Percentiles rank a stretch among this genome's conserved stretches.
Evolutionary conservation across 371 early-diverging fungal genomes (phyloP).

Genomic region (Circinella umbellata): DNA sequence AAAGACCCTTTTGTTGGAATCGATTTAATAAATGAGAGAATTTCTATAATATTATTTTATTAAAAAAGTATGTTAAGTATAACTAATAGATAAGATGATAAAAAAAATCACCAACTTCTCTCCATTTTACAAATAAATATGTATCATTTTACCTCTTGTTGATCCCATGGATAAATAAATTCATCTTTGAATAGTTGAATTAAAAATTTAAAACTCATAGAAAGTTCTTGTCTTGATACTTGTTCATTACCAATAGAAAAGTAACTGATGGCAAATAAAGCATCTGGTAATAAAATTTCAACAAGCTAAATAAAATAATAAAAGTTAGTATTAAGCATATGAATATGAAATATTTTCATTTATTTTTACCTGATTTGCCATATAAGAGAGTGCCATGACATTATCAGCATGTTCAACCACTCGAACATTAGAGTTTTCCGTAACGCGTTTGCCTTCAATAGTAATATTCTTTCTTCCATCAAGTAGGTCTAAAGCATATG

Average conservation of each 20-base stretch:
- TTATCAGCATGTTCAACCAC: constrained; percentile 57
- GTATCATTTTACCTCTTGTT: constrained; percentile 35
- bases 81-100: no score
- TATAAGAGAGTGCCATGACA: constrained; percentile 54
- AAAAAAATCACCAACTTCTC: no score
- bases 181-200: constrained; percentile 50
- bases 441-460: constrained; percentile 46
- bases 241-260: constrained; percentile 24
- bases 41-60: constrained; percentile 25
- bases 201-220: constrained; percentile 45
- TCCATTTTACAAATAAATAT: no score
- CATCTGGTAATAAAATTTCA: constrained; percentile 48
- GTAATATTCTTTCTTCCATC: constrained; percentile 44
- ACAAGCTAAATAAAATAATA: constrained; percentile 26
- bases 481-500: constrained; percentile 42
- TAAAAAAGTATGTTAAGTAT: no score
- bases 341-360: not conserved
- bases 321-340: not conserved
- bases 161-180: constrained; percentile 52
- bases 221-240: constrained; percentile 28
- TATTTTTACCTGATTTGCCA: constrained; percentile 43
- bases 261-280: constrained; percentile 48
- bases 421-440: constrained; percentile 43
- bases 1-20: constrained; percentile 35
- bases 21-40: constrained; percentile 37